Evolutionary conservation across 768 basidiomycete species (phyloP).

Genomic region (Gymnopilus junonius): DNA sequence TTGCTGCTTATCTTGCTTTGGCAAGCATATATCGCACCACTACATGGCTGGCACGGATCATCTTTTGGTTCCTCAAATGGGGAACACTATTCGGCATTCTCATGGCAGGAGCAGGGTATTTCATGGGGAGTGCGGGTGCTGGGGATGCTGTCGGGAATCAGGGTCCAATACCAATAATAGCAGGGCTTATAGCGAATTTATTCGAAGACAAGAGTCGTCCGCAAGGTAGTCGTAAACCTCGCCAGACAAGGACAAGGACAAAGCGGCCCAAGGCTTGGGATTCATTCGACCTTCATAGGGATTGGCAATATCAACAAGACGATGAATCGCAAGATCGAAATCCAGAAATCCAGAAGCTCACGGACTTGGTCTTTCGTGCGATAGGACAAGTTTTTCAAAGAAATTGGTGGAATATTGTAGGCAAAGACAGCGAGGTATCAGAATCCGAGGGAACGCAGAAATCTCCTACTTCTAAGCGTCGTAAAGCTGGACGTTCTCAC

Average conservation of each 20-base stretch:
- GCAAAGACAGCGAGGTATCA: background rate
- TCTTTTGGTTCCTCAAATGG: slow-evolving; percentile 80
- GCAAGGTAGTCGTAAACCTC: slow-evolving; percentile 5
- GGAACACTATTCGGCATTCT: slow-evolving; percentile 59
- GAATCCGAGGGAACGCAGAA: background rate
- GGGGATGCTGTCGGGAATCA: slow-evolving; percentile 36
- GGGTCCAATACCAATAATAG: slow-evolving; percentile 43
- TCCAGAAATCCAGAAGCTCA: slow-evolving; percentile 16
- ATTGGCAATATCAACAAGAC: slow-evolving; percentile 56
- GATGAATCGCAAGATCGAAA: slow-evolving; percentile 7
- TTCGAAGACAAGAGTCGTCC: slow-evolving; percentile 30
- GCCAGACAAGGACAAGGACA: slow-evolving; percentile 22
- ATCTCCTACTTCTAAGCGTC: slow-evolving; percentile 6
- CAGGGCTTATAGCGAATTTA: slow-evolving; percentile 35
- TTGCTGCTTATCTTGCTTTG: slow-evolving; percentile 79
- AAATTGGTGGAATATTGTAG: slow-evolving; percentile 19
- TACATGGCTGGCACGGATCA: slow-evolving; percentile 69
- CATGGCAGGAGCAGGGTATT: slow-evolving; percentile 60
- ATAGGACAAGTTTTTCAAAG: slow-evolving; percentile 20
- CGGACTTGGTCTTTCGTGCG: slow-evolving; percentile 17
- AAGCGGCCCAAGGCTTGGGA: slow-evolving; percentile 62
- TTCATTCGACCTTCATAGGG: slow-evolving; percentile 60
- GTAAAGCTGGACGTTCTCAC: slow-evolving; percentile 26
- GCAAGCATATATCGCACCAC: slow-evolving; percentile 80
- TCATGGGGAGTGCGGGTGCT: slow-evolving; percentile 42